A percentile compares a stretch with the other conserved stretches of the same genome.
Evolutionary conservation across 176 grass and related monocot genomes (phyloP).

Genomic region (Bolboschoenus planiculmis): DNA sequence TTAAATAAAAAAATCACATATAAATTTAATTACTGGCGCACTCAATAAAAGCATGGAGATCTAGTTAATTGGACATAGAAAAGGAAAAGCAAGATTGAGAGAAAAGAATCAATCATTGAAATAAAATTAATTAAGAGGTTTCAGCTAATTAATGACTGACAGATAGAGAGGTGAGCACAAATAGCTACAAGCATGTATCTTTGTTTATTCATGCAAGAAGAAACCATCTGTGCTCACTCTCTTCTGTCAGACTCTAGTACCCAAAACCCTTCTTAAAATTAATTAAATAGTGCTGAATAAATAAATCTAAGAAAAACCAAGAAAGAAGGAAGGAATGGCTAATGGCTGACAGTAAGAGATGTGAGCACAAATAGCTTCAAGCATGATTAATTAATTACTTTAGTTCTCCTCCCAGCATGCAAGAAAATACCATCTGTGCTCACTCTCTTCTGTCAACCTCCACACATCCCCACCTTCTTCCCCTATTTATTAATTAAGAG

Average conservation of each 20-base stretch:
- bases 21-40: not conserved
- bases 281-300: constrained; percentile 53
- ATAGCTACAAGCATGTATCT: constrained; percentile 31
- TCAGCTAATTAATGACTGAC: constrained; percentile 27
- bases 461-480: constrained; percentile 6
- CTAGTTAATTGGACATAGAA: not conserved
- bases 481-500: too few relatives aligned
- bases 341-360: constrained; percentile 31
- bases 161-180: constrained; percentile 36
- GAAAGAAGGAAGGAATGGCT: constrained; percentile 2
- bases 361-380: constrained; percentile 56
- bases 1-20: not conserved
- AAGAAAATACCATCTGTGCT: constrained; percentile 81
- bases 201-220: constrained; percentile 51
- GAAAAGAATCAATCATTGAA: not conserved
- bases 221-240: constrained; percentile 93
- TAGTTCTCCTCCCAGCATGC: constrained; percentile 37
- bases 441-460: constrained; percentile 55
- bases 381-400: constrained; percentile 37
- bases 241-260: constrained; percentile 32
- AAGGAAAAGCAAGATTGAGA: not conserved
- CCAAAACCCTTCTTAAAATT: not conserved
- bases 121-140: not conserved
- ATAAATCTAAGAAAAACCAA: not conserved
- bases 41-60: not conserved